Evolutionary conservation across 129 eudicot species (phyloP).

Genomic region (Flaveria linearis): DNA sequence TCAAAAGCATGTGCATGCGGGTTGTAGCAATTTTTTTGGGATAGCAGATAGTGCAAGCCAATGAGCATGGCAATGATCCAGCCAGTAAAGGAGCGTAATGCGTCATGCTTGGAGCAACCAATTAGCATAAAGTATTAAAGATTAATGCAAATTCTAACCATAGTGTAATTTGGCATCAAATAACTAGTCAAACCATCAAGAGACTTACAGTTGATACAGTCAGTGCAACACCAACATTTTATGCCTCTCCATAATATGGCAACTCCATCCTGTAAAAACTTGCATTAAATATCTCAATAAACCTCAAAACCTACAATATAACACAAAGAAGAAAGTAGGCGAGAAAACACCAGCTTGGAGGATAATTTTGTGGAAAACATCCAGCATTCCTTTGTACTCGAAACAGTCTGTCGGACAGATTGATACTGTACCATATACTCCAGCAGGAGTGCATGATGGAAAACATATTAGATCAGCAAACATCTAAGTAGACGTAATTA

Average conservation of each 20-base stretch:
- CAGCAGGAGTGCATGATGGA: slow-evolving; percentile 87
- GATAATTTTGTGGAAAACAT: too few species aligned
- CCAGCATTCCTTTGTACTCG: too few species aligned
- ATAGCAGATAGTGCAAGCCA: too few species aligned
- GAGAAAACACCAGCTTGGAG: slow-evolving; percentile 55
- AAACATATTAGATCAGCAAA: slow-evolving; percentile 95
- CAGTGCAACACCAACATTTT: slow-evolving; percentile 88
- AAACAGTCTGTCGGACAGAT: slow-evolving; percentile 49
- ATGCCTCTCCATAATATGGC: too few species aligned
- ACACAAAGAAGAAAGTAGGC: background rate
- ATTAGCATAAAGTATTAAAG: too few species aligned
- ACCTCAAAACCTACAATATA: background rate
- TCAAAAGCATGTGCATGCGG: too few species aligned
- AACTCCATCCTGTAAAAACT: slow-evolving; percentile 75
- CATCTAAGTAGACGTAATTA: slow-evolving; percentile 55
- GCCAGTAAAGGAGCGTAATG: too few species aligned
- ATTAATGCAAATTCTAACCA: too few species aligned
- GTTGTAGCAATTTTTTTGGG: too few species aligned
- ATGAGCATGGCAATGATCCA: too few species aligned
- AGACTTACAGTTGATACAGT: slow-evolving; percentile 84
- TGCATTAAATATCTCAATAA: slow-evolving; percentile 7
- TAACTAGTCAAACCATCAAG: background rate
- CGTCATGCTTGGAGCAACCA: too few species aligned
- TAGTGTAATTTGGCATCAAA: too few species aligned
- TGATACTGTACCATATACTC: slow-evolving; percentile 90